phyloP scores from a whole-genome alignment of 2,329 filamentous ascomycete genomes.

The Aureobasidium sp. region DNA sequence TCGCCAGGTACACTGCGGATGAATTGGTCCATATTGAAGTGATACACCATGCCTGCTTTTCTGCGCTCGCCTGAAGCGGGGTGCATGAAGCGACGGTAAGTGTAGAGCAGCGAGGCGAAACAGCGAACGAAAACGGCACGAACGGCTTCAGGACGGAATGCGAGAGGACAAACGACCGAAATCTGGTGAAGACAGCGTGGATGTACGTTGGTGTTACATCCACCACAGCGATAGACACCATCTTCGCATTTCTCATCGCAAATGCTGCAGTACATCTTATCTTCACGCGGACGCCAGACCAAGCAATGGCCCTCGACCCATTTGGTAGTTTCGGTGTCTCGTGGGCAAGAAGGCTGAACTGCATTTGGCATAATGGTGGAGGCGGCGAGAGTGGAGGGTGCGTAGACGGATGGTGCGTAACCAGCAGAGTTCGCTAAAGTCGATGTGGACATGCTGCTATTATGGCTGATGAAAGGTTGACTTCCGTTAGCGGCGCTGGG shows the following conservation, averaged over 20 bases:
- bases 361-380: conserved; percentile 83
- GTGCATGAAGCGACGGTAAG: conserved; percentile 55
- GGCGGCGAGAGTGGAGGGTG: conserved; percentile 75
- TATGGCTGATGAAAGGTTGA: conserved; percentile 61
- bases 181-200: conserved; percentile 51
- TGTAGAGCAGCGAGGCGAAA: conserved; percentile 61
- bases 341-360: conserved; percentile 58
- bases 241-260: conserved; percentile 70
- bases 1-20: conserved; percentile 56
- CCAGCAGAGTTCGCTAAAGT: conserved; percentile 43
- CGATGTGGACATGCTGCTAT: conserved; percentile 59
- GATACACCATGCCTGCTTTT: conserved; percentile 53
- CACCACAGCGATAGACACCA: conserved; percentile 64
- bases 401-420: conserved; percentile 77
- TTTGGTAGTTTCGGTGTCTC: conserved; percentile 67
- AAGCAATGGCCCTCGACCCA: conserved; percentile 85
- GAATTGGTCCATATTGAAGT: conserved; percentile 60
- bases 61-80: conserved; percentile 53
- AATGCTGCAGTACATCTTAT: conserved; percentile 56
- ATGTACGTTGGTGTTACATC: conserved; percentile 51
- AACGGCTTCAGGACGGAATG: conserved; percentile 58
- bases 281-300: conserved; percentile 54
- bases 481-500: conserved; percentile 29
- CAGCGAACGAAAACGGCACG: conserved; percentile 60
- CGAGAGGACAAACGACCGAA: conserved; percentile 56